phyloP scores from a whole-genome alignment of 495 filamentous ascomycete species.

The Penicillium diatomitis region DNA sequence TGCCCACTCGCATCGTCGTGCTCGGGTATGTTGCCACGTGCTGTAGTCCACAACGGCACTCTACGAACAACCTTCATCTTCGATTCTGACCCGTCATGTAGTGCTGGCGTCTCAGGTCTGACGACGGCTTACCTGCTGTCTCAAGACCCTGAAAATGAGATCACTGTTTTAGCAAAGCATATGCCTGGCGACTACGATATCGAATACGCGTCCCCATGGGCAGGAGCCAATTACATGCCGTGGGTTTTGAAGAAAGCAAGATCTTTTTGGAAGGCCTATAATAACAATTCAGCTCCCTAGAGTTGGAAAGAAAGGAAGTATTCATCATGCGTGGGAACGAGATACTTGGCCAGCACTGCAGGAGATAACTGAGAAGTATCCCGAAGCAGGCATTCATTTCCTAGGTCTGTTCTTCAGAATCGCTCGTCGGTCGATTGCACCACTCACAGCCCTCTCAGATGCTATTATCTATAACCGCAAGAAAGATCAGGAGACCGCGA shows the following conservation, averaged over 20 bases:
- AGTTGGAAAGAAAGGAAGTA: conserved; percentile 43
- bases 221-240: conserved; percentile 89
- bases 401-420: conserved; percentile 44
- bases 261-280: neutral
- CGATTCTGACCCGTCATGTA: conserved; percentile 24
- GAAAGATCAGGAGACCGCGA: conserved; percentile 46
- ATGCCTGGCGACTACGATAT: conserved; percentile 98
- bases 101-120: conserved; percentile 84
- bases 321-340: conserved; percentile 51
- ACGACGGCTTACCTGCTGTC: conserved; percentile 85
- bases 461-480: conserved; percentile 53
- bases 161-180: conserved; percentile 87
- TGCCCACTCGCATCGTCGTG: conserved; percentile 37
- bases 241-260: conserved; percentile 26
- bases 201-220: conserved; percentile 93
- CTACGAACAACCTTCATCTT: neutral
- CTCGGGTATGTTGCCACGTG: conserved; percentile 39
- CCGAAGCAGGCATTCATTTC: conserved; percentile 85
- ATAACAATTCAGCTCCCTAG: conserved; percentile 20
- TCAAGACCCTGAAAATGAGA: conserved; percentile 51
- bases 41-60: too few species aligned
- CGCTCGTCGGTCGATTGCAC: too few species aligned
- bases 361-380: conserved; percentile 56
- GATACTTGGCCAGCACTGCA: conserved; percentile 60
- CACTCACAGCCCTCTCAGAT: conserved; percentile 21